phyloP scores from a whole-genome alignment of 2,329 filamentous ascomycete species.

The Dactylellina haptotyla region DNA sequence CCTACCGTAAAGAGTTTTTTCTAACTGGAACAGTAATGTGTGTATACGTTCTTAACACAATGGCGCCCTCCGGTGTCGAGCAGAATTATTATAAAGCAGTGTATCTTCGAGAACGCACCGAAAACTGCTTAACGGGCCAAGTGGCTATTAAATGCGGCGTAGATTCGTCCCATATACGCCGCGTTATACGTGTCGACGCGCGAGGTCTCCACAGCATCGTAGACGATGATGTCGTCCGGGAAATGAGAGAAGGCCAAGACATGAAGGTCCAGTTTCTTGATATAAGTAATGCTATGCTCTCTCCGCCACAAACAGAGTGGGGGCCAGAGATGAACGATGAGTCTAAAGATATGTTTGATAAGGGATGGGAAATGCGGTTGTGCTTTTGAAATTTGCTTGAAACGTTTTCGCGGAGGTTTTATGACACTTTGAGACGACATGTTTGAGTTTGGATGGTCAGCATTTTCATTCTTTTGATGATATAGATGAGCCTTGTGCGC shows the following conservation, averaged over 20 bases:
- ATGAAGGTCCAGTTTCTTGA: slow-evolving; percentile 79
- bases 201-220: slow-evolving; percentile 84
- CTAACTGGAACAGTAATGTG: slow-evolving; percentile 73
- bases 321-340: slow-evolving; percentile 58
- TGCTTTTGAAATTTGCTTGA: slow-evolving; percentile 25
- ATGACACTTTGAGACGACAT: no score
- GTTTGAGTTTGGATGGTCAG: no score
- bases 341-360: slow-evolving; percentile 43
- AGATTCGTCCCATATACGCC: slow-evolving; percentile 75
- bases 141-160: slow-evolving; percentile 83
- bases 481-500: no score
- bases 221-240: slow-evolving; percentile 86
- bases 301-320: slow-evolving; percentile 67
- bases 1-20: slow-evolving; percentile 12
- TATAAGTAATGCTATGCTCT: slow-evolving; percentile 64
- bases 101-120: slow-evolving; percentile 80
- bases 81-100: slow-evolving; percentile 77
- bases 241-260: slow-evolving; percentile 89
- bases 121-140: slow-evolving; percentile 76
- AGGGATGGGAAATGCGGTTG: slow-evolving; percentile 48
- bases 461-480: no score
- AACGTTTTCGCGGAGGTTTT: neutral
- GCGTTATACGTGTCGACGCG: slow-evolving; percentile 76
- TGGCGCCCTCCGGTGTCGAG: slow-evolving; percentile 32
- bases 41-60: slow-evolving; percentile 74